phyloP scores from a whole-genome alignment of 805 yeast species.

The Wickerhamiella sergipiensis region DNA sequence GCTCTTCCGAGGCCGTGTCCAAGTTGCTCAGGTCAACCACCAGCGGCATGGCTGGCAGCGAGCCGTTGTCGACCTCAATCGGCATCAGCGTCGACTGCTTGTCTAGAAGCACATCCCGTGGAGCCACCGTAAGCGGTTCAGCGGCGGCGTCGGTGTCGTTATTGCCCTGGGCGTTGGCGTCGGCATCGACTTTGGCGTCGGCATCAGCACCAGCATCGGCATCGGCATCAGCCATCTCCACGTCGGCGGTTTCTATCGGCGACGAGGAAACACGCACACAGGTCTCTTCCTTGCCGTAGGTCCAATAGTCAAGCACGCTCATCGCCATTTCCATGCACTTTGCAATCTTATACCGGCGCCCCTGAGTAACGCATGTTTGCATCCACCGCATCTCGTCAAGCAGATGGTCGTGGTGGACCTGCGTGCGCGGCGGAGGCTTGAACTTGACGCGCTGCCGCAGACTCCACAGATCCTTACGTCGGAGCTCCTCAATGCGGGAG shows the following conservation, averaged over 20 bases:
- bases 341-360: constrained; percentile 52
- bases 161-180: too few species aligned
- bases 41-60: constrained; percentile 17
- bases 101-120: background rate
- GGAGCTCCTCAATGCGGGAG: constrained; percentile 82
- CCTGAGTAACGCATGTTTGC: constrained; percentile 63
- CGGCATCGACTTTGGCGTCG: too few species aligned
- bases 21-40: constrained; percentile 1
- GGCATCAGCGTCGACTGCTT: background rate
- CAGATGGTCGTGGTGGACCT: constrained; percentile 58
- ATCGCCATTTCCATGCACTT: constrained; percentile 58
- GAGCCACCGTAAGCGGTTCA: background rate
- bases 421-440: constrained; percentile 45
- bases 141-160: too few species aligned
- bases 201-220: too few species aligned
- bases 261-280: constrained; percentile 37
- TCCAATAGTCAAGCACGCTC: constrained; percentile 48
- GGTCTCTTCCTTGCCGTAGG: constrained; percentile 34
- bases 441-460: constrained; percentile 67
- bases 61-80: constrained; percentile 35
- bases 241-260: constrained; percentile 17
- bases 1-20: constrained; percentile 6
- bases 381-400: constrained; percentile 76
- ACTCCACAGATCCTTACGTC: constrained; percentile 81
- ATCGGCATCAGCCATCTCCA: background rate